phyloP scores from a whole-genome alignment of 257 asterid species.

The Cinchona pubescens region DNA sequence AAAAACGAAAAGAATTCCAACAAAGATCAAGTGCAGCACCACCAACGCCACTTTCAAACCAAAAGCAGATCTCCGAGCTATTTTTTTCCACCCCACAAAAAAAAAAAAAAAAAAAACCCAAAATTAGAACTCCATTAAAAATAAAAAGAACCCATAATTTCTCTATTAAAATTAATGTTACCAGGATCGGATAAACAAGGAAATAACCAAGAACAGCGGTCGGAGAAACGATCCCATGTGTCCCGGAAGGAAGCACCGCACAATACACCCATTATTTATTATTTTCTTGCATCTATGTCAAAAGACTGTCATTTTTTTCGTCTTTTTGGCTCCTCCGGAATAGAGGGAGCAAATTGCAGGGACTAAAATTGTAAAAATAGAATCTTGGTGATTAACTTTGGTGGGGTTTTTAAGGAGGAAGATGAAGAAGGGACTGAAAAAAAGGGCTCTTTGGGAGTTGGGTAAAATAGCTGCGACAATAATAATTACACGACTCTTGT shows the following conservation, averaged over 20 bases:
- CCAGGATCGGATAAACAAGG: conserved; percentile 96
- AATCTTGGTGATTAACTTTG: not conserved
- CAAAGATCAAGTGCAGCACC: conserved; percentile 68
- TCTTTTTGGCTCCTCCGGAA: not conserved
- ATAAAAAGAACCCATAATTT: not conserved
- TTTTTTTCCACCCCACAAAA: not conserved
- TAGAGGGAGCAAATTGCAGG: not conserved
- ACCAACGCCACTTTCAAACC: conserved; percentile 70
- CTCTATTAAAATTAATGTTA: conserved; percentile 13
- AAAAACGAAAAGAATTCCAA: conserved; percentile 54
- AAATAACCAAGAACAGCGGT: conserved; percentile 68
- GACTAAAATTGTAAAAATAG: not conserved
- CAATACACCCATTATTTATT: conserved; percentile 52
- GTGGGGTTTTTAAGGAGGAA: not conserved
- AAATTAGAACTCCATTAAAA: not conserved
- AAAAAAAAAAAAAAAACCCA: not conserved
- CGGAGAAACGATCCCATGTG: conserved; percentile 56
- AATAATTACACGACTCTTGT: not conserved
- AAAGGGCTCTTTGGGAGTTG: not conserved
- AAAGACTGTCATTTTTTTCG: not conserved
- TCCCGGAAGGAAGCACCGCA: conserved; percentile 53
- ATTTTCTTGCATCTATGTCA: conserved; percentile 31
- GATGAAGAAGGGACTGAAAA: not conserved
- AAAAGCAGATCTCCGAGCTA: conserved; percentile 79
- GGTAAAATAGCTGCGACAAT: not conserved